Base-by-base conservation (phyloP, 2,329 filamentous ascomycete genomes). In the Pseudocercospora eumusae region DNA sequence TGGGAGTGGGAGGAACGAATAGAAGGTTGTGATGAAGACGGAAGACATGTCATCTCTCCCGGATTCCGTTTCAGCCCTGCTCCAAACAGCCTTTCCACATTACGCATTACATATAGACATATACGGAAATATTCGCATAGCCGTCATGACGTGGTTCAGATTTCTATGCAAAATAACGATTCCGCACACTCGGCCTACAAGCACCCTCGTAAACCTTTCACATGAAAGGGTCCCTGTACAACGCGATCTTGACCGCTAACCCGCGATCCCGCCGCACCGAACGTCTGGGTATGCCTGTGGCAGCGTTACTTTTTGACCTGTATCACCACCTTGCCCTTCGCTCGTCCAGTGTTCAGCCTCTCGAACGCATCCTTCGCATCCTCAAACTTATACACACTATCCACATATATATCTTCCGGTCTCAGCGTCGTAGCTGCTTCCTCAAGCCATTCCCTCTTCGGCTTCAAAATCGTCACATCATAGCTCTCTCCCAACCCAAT, bases 321-420 rank as follows among this genome's bases (percentile, higher is more conserved):
- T 10, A 75, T 64, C 15, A 75, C 69, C 3, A 76, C 73, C 65
- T 75, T 76, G 1, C 73, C 74, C 56, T 68, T 71, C 18, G 73
- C 69, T 18, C 73, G 60, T 3, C 74, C 73, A 7, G 70, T 75
- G 54, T 73, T 74, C 53, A 76, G 57, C 61, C 72, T 67, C 65
- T 73, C 74, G 58, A 75, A 76, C 0, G 74, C 74, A 62, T 71
- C 61, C 56, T 68, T 68, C 2, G 79, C 82, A 61, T 89, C 81
- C 44, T 84, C 83, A 71, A 86, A 86, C 5, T 78, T 75, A 68
- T 82, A 87, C 1, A 77, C 76, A 61, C 81, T 79, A 69, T 88
- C 87, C 27, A 88, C 73, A 1, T 85, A 78, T 3, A 81, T 74
- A 71, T 80, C 82, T 13, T 88, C 68, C 69, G 60, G 56, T 15